Evolutionary conservation across 768 basidiomycete species (phyloP), one percentile per base, ranked within the genome.

Genomic region (Brasilioporus rufonigricans): DNA sequence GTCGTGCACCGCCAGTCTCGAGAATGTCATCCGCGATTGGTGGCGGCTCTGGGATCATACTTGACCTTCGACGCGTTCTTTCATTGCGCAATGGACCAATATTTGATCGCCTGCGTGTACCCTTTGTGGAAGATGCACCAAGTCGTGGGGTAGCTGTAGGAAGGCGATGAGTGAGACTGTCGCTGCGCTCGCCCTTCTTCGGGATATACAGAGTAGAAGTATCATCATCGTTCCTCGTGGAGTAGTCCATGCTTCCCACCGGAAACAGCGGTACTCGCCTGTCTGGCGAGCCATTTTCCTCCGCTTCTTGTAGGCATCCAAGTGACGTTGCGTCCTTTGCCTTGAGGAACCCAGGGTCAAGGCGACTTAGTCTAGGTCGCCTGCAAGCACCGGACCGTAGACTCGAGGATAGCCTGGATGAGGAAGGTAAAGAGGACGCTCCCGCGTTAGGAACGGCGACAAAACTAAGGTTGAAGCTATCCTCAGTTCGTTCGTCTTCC

Each of bases 401-500:
- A 53, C 44, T 57, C 31, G 56, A 61, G 47, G 53, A 50, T n/a
- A 43, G 38, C 52, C 64, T 61, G 16, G 67, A 68, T 29, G 79
- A 73, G 16, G 73, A 63, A 35, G 76, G 68, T n/a, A 75, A 61
- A 14, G 76, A 74, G n/a, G 73, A 66, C 16, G 59, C 19, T 10
- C 47, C 55, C 41, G 52, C 49, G 19, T 47, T 48, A 39, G 60
- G 53, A 50, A 56, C 50, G 7, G 80, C 73, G 52, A 74, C 57
- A 65, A 83, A 77, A 65, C 78, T 84, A 56, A 85, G 53, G 59
- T 76, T 82, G 61, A 88, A 65, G 65, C 86, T 89, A 47, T 90
- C 89, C 9, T 93, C 90, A 1, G 87, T 89, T 73, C 82, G 88
- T 65, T 92, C 90, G 65, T 93, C 90, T 71, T 93, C 91, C 91